phyloP scores from a whole-genome alignment of 345 rosid species.

The Sonneratia alba region DNA sequence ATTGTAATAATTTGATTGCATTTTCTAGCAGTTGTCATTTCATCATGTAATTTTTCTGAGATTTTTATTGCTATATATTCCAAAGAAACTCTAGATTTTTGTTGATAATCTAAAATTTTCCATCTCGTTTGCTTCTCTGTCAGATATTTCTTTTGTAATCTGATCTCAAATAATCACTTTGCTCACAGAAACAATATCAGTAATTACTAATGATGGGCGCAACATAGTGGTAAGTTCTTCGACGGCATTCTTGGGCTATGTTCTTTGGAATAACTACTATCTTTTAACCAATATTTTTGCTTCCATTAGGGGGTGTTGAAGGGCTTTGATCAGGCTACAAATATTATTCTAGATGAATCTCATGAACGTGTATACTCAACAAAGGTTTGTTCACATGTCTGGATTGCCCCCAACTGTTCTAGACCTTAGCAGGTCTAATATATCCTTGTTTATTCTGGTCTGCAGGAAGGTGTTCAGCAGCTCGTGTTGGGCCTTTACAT shows the following conservation, averaged over 20 bases:
- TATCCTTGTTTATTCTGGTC: background rate
- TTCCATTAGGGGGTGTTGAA: conserved; percentile 50
- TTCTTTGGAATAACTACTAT: background rate
- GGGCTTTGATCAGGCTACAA: conserved; percentile 90
- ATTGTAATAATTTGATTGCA: background rate
- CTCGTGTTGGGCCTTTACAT: conserved; percentile 88
- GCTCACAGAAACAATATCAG: conserved; percentile 56
- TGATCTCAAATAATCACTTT: conserved; percentile 1
- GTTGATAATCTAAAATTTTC: background rate
- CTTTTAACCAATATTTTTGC: background rate
- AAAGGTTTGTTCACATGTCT: conserved; percentile 33
- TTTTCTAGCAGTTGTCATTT: background rate
- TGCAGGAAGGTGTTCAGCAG: conserved; percentile 94
- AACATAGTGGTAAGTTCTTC: conserved; percentile 61
- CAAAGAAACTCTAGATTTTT: background rate
- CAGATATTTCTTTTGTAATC: background rate
- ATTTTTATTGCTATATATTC: background rate
- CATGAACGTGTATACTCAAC: conserved; percentile 88
- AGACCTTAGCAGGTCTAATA: background rate
- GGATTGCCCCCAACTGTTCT: background rate
- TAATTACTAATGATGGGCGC: conserved; percentile 84
- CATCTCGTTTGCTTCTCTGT: background rate
- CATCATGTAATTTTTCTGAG: background rate
- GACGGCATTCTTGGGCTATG: background rate
- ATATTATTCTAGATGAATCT: conserved; percentile 84